Evolutionary conservation across 2,329 filamentous ascomycete species (phyloP).

Genomic region (Aspergillus oerlinghausenensis): DNA sequence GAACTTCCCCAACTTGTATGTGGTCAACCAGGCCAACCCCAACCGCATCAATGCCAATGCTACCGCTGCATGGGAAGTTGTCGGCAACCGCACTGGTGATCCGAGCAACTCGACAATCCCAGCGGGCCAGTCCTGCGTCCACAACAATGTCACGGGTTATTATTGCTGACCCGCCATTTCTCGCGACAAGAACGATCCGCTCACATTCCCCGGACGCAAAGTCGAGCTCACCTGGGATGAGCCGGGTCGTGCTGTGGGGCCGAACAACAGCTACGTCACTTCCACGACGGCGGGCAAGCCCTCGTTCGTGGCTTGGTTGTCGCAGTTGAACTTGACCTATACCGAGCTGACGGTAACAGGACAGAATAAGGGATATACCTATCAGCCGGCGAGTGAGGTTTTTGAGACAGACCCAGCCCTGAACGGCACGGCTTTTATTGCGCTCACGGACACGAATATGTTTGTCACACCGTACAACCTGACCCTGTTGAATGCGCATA

Average conservation of each 20-base stretch:
- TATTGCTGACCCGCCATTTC: slow-evolving; percentile 3
- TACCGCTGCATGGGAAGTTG: slow-evolving; percentile 3
- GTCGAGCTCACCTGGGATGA: slow-evolving; percentile 5
- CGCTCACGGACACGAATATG: neutral
- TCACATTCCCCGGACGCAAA: slow-evolving; percentile 5
- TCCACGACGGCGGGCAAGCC: slow-evolving; percentile 5
- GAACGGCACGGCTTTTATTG: neutral
- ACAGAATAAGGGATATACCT: slow-evolving; percentile 1
- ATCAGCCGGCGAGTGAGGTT: neutral
- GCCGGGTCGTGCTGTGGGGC: neutral
- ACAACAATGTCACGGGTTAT: neutral
- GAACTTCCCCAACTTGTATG: neutral
- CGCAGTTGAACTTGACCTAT: slow-evolving; percentile 9
- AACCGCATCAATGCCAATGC: slow-evolving; percentile 2
- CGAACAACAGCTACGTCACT: slow-evolving; percentile 9
- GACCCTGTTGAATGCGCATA: neutral
- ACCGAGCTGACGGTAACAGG: slow-evolving; percentile 7
- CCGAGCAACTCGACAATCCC: slow-evolving; percentile 1
- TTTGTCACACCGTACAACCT: slow-evolving; percentile 2
- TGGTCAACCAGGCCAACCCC: neutral
- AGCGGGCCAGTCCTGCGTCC: neutral
- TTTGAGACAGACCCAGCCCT: neutral
- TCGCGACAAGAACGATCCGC: slow-evolving; percentile 2
- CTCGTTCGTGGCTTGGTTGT: slow-evolving; percentile 7
- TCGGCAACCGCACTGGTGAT: slow-evolving; percentile 4